These are phyloP conservation scores for Begonia masoniana DNA, from an alignment of 306 rosid species.

Conservation along the genomic window DNA sequence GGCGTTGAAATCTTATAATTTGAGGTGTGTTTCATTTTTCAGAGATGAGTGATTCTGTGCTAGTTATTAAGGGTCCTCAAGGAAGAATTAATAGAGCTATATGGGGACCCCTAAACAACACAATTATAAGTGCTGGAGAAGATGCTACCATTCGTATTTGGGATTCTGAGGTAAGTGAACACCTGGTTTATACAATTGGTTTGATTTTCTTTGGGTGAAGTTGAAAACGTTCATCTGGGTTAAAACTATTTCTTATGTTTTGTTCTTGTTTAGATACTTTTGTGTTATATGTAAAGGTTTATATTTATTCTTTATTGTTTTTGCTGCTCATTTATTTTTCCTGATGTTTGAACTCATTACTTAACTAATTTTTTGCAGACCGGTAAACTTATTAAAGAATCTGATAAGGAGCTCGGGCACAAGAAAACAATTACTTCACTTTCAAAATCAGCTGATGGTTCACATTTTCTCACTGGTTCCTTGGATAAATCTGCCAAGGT, in stretches of 20 bases:
- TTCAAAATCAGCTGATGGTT: constrained; percentile 55
- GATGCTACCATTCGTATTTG: constrained; percentile 71
- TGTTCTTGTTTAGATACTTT: neutral
- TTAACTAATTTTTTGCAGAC: constrained; percentile 31
- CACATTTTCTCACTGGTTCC: constrained; percentile 82
- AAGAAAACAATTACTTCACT: constrained; percentile 64
- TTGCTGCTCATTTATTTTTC: neutral
- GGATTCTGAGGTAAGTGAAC: constrained; percentile 67
- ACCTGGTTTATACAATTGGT: no score
- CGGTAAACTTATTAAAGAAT: constrained; percentile 59
- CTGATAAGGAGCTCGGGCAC: constrained; percentile 71
- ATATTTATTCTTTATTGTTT: neutral
- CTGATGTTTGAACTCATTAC: neutral
- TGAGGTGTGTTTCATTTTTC: constrained; percentile 7
- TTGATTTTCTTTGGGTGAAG: no score
- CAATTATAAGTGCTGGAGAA: constrained; percentile 91
- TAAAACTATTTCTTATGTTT: no score
- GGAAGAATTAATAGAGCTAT: constrained; percentile 91
- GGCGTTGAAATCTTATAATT: neutral
- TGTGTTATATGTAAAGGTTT: neutral
- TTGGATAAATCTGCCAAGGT: constrained; percentile 87
- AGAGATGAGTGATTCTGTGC: constrained; percentile 72
- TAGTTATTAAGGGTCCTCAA: constrained; percentile 64
- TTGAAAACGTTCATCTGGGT: no score
- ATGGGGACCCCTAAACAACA: constrained; percentile 81